A percentile compares a stretch with the other conserved stretches of the same genome.
These are phyloP conservation scores for Fragaria vesca DNA, from an alignment of 306 rosid genomes.

Conservation along the genomic window DNA sequence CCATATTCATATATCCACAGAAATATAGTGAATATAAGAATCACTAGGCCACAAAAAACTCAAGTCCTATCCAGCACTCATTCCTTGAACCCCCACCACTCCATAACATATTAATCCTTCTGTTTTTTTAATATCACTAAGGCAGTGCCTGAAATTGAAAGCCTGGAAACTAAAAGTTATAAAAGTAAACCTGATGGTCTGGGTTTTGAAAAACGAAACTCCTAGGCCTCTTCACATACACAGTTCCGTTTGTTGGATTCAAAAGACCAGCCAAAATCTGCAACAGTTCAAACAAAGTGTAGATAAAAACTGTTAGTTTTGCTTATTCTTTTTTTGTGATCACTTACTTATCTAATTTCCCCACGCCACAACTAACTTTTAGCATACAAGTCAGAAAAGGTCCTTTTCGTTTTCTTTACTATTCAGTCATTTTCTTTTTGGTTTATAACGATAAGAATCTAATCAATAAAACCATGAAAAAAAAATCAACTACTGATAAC, in stretches of 20 bases:
- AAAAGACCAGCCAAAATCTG: conserved; percentile 84
- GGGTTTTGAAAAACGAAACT: conserved; percentile 88
- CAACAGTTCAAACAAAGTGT: conserved; percentile 15
- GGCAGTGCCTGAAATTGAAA: not conserved
- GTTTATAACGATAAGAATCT: not conserved
- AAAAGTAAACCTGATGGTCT: conserved; percentile 65
- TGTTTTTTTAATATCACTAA: not conserved
- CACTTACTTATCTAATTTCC: not conserved
- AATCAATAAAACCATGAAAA: not conserved
- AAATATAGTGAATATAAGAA: not conserved
- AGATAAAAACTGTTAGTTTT: conserved; percentile 1
- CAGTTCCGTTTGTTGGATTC: conserved; percentile 59
- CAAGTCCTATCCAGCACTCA: not conserved
- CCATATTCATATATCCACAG: not conserved
- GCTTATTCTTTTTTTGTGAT: not conserved
- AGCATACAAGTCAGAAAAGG: not conserved
- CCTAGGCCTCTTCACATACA: conserved; percentile 55
- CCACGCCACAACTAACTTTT: not conserved
- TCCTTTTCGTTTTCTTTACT: not conserved
- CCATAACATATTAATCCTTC: not conserved
- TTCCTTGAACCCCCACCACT: conserved; percentile 1
- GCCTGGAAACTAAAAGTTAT: not conserved
- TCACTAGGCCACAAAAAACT: not conserved
- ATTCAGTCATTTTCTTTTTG: not conserved
- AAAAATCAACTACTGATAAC: not conserved